Evolutionary conservation across 139 green algal species (phyloP).

Genomic region (Auxenochlorella pyrenoidosa): DNA sequence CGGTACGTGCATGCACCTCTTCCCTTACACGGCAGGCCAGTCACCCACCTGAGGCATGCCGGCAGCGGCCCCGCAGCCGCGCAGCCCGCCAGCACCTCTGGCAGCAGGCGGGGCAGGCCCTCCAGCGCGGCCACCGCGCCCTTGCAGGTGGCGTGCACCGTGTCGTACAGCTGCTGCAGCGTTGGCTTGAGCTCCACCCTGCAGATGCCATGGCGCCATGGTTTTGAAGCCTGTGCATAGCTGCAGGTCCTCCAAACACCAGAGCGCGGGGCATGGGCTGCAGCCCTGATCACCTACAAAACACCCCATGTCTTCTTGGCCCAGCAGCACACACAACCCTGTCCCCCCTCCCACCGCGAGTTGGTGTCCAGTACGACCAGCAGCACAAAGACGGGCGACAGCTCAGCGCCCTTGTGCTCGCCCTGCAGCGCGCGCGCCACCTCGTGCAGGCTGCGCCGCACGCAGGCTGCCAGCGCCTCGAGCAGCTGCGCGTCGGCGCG

Average conservation of each 20-base stretch:
- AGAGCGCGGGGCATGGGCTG: no score
- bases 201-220: neutral
- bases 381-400: conserved; percentile 82
- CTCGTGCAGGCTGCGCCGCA: conserved; percentile 85
- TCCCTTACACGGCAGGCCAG: neutral
- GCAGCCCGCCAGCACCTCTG: conserved; percentile 12
- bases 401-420: conserved; percentile 40
- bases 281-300: neutral
- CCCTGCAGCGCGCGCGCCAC: conserved; percentile 85
- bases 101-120: conserved; percentile 7
- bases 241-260: neutral
- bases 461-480: conserved; percentile 77
- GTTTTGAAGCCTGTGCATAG: neutral
- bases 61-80: conserved; percentile 9
- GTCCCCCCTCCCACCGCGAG: conserved; percentile 4
- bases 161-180: conserved; percentile 80
- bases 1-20: neutral
- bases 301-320: no score
- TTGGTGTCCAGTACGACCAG: conserved; percentile 63
- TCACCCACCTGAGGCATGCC: conserved; percentile 9
- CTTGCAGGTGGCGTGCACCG: conserved; percentile 75
- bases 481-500: conserved; percentile 71
- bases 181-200: conserved; percentile 69
- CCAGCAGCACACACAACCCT: no score
- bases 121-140: conserved; percentile 48